Base-by-base conservation (phyloP, 495 filamentous ascomycete species). In the Penicillium taxi region DNA sequence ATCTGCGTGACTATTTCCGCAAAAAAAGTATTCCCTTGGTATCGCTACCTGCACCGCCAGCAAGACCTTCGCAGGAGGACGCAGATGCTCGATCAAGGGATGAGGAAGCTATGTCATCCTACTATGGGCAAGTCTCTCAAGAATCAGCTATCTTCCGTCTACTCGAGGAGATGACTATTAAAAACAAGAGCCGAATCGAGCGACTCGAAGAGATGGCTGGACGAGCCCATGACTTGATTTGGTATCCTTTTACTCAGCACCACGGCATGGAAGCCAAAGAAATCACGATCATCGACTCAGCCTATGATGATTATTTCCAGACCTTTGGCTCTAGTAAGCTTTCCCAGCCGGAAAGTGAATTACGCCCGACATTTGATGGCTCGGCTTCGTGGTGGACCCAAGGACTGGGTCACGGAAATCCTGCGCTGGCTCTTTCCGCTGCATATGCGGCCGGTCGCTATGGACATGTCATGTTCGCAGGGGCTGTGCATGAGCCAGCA, bases 301-400 rank as follows among this genome's bases (percentile, higher is more conserved):
- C 84, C 0, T 72, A 77, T 37, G 81, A 78, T 12, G 82, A 86
- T 48, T 78, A 73, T 55, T 89, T 88, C 56, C 79, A 86, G 45
- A 78, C 73, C 0, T 65, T 72, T 12, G 39, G 44, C 6, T 45
- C 48, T 3, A 21, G 38, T 23, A 8, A 15, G 35, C 25, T 29
- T n/a, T 24, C n/a, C 12, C 53, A 26, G 14, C 30, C 21, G 6
- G 34, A 29, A 9, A 41, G 37, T 23, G 42, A 55, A 9, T 57
- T 87, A 1, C 61, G 59, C 16, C 70, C 81, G 6, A 77, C 77
- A 0, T 86, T 87, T 32, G 84, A 89, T 40, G 84, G 76, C 13
- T 86, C 82, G 0, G 84, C 82, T 12, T 86, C 82, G 0, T 89
- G 84, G 84, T 89, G 84, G 84, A 88, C 84, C 1, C 84, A 89